phyloP scores from a whole-genome alignment of 306 rosid species.

The Oemleria cerasiformis region DNA sequence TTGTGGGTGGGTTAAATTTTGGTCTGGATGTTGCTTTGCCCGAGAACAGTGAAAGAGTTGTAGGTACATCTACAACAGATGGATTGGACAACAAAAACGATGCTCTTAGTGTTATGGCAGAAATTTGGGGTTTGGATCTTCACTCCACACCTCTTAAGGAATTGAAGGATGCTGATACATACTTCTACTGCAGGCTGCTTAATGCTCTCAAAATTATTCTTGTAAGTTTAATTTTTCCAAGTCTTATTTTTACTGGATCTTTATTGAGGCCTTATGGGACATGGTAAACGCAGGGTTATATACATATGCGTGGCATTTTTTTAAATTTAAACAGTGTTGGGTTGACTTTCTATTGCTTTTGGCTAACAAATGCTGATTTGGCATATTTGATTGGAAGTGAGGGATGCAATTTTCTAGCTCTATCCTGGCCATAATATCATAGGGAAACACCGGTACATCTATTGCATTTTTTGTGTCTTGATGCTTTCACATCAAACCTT shows the following conservation, averaged over 20 bases:
- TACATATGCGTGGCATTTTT: not conserved
- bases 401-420: not conserved
- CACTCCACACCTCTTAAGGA: slow-evolving; percentile 30
- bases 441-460: not conserved
- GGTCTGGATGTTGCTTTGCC: slow-evolving; percentile 28
- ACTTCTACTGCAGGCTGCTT: slow-evolving; percentile 62
- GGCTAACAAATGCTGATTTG: not conserved
- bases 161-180: slow-evolving; percentile 43
- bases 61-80: slow-evolving; percentile 27
- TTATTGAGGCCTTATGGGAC: not conserved
- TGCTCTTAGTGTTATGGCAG: slow-evolving; percentile 41
- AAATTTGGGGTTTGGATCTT: slow-evolving; percentile 64
- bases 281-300: not conserved
- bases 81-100: slow-evolving; percentile 40
- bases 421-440: not conserved
- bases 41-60: slow-evolving; percentile 33
- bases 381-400: not conserved
- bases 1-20: slow-evolving; percentile 65
- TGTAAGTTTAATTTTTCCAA: slow-evolving; percentile 43
- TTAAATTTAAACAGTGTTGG: not conserved
- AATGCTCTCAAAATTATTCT: slow-evolving; percentile 68
- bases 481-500: not conserved
- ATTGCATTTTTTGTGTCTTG: not conserved
- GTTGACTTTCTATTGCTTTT: not conserved
- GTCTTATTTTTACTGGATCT: slow-evolving; percentile 11